These are phyloP conservation scores for Boletus reticuloceps DNA, from an alignment of 768 basidiomycete genomes.

Conservation along the genomic window DNA sequence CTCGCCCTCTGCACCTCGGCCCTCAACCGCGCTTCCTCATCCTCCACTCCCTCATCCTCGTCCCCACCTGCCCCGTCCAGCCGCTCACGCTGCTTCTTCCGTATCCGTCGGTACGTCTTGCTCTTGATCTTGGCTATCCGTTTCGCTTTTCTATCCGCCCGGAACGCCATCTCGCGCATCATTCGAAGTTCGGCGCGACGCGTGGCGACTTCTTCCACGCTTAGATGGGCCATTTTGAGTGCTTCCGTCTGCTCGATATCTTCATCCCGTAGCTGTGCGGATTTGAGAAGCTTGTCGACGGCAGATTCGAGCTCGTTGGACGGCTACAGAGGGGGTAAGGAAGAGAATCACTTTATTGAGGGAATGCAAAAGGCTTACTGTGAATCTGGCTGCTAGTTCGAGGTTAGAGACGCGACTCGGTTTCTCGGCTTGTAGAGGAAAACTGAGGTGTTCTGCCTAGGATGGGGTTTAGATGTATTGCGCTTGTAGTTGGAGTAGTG, in stretches of 20 bases:
- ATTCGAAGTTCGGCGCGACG: slow-evolving; percentile 79
- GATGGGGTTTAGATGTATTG: slow-evolving; percentile 3
- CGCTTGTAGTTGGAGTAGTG: not conserved
- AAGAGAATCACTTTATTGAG: not conserved
- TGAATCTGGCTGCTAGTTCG: slow-evolving; percentile 81
- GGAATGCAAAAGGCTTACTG: slow-evolving; percentile 41
- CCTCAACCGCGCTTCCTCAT: slow-evolving; percentile 55
- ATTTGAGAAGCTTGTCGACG: slow-evolving; percentile 75
- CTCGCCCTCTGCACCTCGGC: slow-evolving; percentile 76
- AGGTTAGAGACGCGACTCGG: slow-evolving; percentile 61
- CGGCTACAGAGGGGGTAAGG: slow-evolving; percentile 46
- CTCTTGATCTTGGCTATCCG: slow-evolving; percentile 94
- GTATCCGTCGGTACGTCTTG: slow-evolving; percentile 82
- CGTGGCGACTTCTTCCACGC: slow-evolving; percentile 80
- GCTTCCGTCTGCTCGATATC: slow-evolving; percentile 79
- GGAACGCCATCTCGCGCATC: slow-evolving; percentile 92
- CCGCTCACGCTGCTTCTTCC: no score
- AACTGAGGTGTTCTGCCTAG: slow-evolving; percentile 84
- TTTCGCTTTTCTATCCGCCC: slow-evolving; percentile 87
- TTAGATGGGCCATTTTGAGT: slow-evolving; percentile 79
- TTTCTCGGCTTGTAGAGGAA: slow-evolving; percentile 72
- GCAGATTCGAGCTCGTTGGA: slow-evolving; percentile 82
- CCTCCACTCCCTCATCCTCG: slow-evolving; percentile 29
- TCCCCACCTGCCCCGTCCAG: slow-evolving; percentile 19
- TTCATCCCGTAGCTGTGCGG: slow-evolving; percentile 79